Evolutionary conservation across 2,329 filamentous ascomycete species (phyloP).

Genomic region (Clonostachys solani): DNA sequence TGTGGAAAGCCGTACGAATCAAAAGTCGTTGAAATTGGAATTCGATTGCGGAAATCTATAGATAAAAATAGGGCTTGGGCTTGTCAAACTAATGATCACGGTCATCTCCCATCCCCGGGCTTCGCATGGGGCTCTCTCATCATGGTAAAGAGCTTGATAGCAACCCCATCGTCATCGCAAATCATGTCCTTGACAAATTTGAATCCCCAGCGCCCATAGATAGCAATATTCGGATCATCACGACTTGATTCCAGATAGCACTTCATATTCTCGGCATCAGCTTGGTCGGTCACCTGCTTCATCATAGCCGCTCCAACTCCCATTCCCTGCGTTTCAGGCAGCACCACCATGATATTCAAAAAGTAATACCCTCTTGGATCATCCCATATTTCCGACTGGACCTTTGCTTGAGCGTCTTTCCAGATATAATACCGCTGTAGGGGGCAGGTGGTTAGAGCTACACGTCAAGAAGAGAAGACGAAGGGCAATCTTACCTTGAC

Average conservation of each 20-base stretch:
- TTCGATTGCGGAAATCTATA: no score
- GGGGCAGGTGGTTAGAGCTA: background rate
- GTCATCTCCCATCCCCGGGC: conserved; percentile 3
- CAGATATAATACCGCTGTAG: conserved; percentile 64
- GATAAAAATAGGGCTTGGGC: no score
- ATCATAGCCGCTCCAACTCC: conserved; percentile 64
- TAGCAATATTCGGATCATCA: conserved; percentile 63
- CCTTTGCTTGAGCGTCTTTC: conserved; percentile 61
- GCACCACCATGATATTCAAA: conserved; percentile 69
- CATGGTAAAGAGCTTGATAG: conserved; percentile 47
- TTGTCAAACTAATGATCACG: background rate
- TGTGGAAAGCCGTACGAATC: no score
- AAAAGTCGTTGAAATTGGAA: no score
- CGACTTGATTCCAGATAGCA: conserved; percentile 72
- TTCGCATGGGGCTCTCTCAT: conserved; percentile 28
- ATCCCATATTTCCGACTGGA: conserved; percentile 59
- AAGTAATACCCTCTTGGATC: conserved; percentile 69
- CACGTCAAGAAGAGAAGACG: background rate
- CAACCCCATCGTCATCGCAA: conserved; percentile 58
- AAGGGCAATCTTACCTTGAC: conserved; percentile 37
- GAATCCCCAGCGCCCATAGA: conserved; percentile 70
- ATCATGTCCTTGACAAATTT: conserved; percentile 59
- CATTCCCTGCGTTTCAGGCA: conserved; percentile 59
- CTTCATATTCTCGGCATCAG: conserved; percentile 58
- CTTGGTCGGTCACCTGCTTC: conserved; percentile 55